A percentile compares a stretch with the other conserved stretches of the same genome.
Conservation (phyloP, 257 asterid species). For the Plantago ovata region DNA sequence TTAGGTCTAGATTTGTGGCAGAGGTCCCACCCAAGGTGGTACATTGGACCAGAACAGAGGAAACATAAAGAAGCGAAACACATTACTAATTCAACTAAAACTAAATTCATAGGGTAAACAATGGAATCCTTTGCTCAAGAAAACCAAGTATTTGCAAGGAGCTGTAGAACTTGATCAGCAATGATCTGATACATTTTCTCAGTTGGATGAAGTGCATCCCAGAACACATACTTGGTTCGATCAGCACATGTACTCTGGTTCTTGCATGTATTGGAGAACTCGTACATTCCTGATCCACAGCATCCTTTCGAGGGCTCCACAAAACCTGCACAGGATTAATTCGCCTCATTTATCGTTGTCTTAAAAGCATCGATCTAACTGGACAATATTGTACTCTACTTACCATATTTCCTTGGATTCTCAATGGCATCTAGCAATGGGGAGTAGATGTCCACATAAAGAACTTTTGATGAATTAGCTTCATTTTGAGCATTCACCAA, state of each 20-base stretch:
- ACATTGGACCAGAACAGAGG: no score
- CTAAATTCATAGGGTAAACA: neutral
- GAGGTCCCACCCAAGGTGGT: no score
- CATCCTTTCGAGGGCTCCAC: conserved; percentile 43
- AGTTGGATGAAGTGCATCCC: conserved; percentile 56
- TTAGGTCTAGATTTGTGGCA: no score
- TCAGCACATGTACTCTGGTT: conserved; percentile 36
- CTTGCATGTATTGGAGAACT: conserved; percentile 39
- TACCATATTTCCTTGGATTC: conserved; percentile 41
- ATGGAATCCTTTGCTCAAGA: conserved; percentile 4
- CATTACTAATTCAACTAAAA: no score
- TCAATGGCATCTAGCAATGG: conserved; percentile 24
- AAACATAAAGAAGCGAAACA: no score
- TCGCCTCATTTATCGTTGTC: neutral
- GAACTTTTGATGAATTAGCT: conserved; percentile 19
- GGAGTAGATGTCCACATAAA: conserved; percentile 34
- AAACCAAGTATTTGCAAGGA: neutral
- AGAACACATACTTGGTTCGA: conserved; percentile 40
- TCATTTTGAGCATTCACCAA: conserved; percentile 21
- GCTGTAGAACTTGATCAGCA: conserved; percentile 30
- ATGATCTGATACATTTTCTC: conserved; percentile 39
- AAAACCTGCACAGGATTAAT: conserved; percentile 34
- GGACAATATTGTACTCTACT: conserved; percentile 1
- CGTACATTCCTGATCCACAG: conserved; percentile 45
- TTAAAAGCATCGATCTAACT: neutral